Evolutionary conservation across 768 basidiomycete species (phyloP), one percentile per base, ranked within the genome.

Genomic region (Zangia roseola): DNA sequence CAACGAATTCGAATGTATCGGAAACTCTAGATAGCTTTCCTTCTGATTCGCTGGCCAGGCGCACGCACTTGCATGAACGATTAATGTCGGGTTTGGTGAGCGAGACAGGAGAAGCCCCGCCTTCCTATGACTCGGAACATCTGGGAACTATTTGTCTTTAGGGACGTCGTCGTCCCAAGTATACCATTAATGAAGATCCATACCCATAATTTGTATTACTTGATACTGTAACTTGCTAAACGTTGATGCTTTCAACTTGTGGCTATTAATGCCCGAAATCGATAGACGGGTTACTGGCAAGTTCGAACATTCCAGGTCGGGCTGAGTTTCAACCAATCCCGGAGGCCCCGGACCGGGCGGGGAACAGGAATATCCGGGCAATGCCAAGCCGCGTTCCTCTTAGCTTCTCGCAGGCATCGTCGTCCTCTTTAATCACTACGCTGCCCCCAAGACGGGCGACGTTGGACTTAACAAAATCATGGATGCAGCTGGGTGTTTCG

Each of bases 81-180:
- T 76, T 97, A 17, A 77, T 97, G 33, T 80, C 87, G 10, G 94
- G 94, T 20, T 83, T 86, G 64, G 88, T 88, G 65, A 87, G 78
- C 40, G 85, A 88, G 59, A 73, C 75, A 14, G 94, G 94, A 7
- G 93, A 97, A 64, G 78, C 79, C 8, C 94, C 94, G 0, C 94
- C 94, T n/a, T 48, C 52, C 5, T 64, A 64, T 43, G 55, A n/a
- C n/a, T n/a, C n/a, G n/a, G n/a, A 58, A 12, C 25, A n/a, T 20
- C 19, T 36, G 31, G 44, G 24, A n/a, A 19, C 12, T 23, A 20
- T 36, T 24, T 8, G 8, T 19, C 33, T 24, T 13, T 56, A 45
- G n/a, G 6, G 28, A 20, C 9, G 14, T 23, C n/a, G 21, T 16
- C 25, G 8, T 19, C 25, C 24, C 13, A 34, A 38, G 34, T 26